These are phyloP conservation scores for Chamaecrista fasciculata DNA, from an alignment of 306 rosid genomes.

Conservation along the genomic window DNA sequence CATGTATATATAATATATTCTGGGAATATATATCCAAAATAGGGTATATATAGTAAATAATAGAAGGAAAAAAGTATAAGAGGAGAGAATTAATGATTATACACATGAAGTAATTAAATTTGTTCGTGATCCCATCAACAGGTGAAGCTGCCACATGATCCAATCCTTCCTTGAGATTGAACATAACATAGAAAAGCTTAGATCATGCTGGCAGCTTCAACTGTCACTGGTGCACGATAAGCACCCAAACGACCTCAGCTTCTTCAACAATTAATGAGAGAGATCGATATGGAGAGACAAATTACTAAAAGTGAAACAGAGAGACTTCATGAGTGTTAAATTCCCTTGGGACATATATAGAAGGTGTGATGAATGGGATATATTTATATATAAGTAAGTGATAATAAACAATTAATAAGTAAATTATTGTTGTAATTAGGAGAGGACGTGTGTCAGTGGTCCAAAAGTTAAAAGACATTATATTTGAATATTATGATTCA, in stretches of 20 bases:
- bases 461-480: constrained; percentile 62
- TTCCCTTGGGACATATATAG: not conserved
- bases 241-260: not conserved
- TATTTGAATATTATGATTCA: constrained; percentile 47
- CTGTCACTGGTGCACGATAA: constrained; percentile 57
- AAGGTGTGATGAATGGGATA: constrained; percentile 15
- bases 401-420: not conserved
- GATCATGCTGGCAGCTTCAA: constrained; percentile 93
- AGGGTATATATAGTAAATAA: not conserved
- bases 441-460: constrained; percentile 54
- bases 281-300: not conserved
- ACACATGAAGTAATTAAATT: too few species aligned
- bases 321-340: not conserved
- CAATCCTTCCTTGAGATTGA: constrained; percentile 49
- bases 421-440: not conserved
- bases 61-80: not conserved
- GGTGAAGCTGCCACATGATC: constrained; percentile 89
- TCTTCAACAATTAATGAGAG: not conserved
- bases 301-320: not conserved
- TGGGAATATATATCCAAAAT: not conserved
- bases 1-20: not conserved
- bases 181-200: constrained; percentile 48
- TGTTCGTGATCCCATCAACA: constrained; percentile 58
- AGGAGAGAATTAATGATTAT: not conserved
- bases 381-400: constrained; percentile 28